Evolutionary conservation across 2,329 filamentous ascomycete species (phyloP).

Genomic region (Microdochium nivale): DNA sequence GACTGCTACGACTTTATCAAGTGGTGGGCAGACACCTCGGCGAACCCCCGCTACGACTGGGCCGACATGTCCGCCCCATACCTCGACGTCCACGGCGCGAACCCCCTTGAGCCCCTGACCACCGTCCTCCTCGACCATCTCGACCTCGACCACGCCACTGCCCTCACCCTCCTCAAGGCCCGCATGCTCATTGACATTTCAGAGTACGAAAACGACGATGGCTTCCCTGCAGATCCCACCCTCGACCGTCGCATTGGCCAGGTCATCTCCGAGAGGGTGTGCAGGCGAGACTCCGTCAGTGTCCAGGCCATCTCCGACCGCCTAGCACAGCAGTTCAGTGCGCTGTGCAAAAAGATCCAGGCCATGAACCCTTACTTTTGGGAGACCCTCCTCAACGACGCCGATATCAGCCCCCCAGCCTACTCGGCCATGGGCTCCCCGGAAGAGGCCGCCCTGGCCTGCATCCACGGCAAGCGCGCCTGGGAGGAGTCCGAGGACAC

Average conservation of each 20-base stretch:
- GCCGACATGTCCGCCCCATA: constrained; percentile 18
- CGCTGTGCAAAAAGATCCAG: background rate
- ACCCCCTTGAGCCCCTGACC: constrained; percentile 10
- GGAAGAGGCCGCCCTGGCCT: background rate
- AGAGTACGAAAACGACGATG: background rate
- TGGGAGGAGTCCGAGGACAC: background rate
- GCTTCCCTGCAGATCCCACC: background rate
- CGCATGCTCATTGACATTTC: constrained; percentile 17
- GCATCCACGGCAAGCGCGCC: background rate
- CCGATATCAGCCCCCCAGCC: background rate
- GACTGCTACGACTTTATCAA: constrained; percentile 37
- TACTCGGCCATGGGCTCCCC: background rate
- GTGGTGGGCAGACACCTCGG: constrained; percentile 17
- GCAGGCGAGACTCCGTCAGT: background rate
- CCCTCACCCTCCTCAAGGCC: constrained; percentile 11
- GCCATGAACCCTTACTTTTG: background rate
- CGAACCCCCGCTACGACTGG: constrained; percentile 23
- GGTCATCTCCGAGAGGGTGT: background rate
- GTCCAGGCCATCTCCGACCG: background rate
- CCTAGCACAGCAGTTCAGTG: background rate
- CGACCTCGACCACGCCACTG: background rate
- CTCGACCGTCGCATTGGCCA: background rate
- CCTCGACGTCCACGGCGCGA: constrained; percentile 10
- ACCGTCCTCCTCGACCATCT: constrained; percentile 2
- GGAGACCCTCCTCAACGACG: background rate